A percentile compares a stretch with the other conserved stretches of the same genome.
Evolutionary conservation across 2,329 filamentous ascomycete genomes (phyloP).

Genomic region (Torrubiella hemipterigena): DNA sequence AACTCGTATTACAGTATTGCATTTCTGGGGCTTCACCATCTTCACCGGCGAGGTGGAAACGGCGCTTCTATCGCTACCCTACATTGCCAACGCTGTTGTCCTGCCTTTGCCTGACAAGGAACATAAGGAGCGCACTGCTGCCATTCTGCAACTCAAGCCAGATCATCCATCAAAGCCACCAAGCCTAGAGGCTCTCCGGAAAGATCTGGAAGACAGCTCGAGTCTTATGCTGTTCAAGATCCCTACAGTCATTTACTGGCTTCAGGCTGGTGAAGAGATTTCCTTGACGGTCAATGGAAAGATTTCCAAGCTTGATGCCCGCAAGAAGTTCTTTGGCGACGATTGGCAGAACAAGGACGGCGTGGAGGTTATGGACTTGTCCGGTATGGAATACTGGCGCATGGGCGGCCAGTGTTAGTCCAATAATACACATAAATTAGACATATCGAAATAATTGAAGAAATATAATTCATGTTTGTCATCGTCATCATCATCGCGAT

Average conservation of each 20-base stretch:
- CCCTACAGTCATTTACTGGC: neutral
- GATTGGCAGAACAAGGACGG: neutral
- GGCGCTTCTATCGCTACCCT: constrained; percentile 1
- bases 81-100: constrained; percentile 1
- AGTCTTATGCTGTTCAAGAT: constrained; percentile 1
- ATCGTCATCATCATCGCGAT: no score
- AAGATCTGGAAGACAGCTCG: neutral
- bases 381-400: neutral
- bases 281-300: constrained; percentile 1
- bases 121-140: neutral
- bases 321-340: constrained; percentile 1
- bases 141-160: neutral
- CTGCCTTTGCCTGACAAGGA: neutral
- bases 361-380: constrained; percentile 1
- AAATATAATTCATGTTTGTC: no score
- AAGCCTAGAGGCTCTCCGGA: neutral
- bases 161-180: neutral
- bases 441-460: no score
- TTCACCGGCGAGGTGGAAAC: constrained; percentile 1
- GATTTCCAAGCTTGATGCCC: neutral
- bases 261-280: neutral
- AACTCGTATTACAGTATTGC: neutral
- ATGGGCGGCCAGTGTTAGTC: constrained; percentile 1
- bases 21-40: constrained; percentile 1
- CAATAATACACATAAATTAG: no score